A percentile compares a stretch with the other conserved stretches of the same genome.
These are phyloP conservation scores for Calonectria pseudoreteaudii DNA, from an alignment of 2,329 filamentous ascomycete species.

Conservation along the genomic window DNA sequence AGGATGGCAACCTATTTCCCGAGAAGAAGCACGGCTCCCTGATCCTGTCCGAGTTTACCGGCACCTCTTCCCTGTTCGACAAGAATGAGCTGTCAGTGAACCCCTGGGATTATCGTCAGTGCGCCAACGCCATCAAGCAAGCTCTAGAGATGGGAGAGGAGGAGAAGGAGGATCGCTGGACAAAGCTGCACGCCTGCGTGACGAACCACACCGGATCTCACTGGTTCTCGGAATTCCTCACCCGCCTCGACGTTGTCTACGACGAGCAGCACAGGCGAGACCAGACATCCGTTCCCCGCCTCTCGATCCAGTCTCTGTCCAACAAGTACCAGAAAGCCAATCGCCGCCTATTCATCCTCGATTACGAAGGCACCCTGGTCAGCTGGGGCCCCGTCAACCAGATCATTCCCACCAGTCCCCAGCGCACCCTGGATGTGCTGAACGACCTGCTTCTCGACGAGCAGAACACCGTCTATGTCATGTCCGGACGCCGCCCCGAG, in stretches of 20 bases:
- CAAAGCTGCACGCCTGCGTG: slow-evolving; percentile 78
- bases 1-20: slow-evolving; percentile 79
- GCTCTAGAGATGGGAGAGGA: slow-evolving; percentile 83
- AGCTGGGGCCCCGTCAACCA: slow-evolving; percentile 87
- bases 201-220: slow-evolving; percentile 84
- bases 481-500: slow-evolving; percentile 89
- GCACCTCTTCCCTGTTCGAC: slow-evolving; percentile 86
- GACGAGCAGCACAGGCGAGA: slow-evolving; percentile 88
- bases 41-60: slow-evolving; percentile 95
- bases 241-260: slow-evolving; percentile 79
- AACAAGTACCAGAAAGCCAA: slow-evolving; percentile 74
- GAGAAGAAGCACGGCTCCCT: slow-evolving; percentile 87
- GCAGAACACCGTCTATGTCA: slow-evolving; percentile 90
- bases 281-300: slow-evolving; percentile 85
- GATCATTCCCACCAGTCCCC: slow-evolving; percentile 85
- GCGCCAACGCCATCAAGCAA: slow-evolving; percentile 84
- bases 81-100: slow-evolving; percentile 88
- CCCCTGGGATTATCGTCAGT: slow-evolving; percentile 93
- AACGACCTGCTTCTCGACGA: slow-evolving; percentile 85
- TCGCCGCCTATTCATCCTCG: slow-evolving; percentile 85
- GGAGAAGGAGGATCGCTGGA: slow-evolving; percentile 82
- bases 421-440: slow-evolving; percentile 85
- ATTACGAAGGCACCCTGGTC: slow-evolving; percentile 93
- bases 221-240: slow-evolving; percentile 84
- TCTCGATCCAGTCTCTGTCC: slow-evolving; percentile 75